These are phyloP conservation scores for Rhizophagus sp. DNA, from an alignment of 192 early-diverging fungal genomes.

Conservation along the genomic window DNA sequence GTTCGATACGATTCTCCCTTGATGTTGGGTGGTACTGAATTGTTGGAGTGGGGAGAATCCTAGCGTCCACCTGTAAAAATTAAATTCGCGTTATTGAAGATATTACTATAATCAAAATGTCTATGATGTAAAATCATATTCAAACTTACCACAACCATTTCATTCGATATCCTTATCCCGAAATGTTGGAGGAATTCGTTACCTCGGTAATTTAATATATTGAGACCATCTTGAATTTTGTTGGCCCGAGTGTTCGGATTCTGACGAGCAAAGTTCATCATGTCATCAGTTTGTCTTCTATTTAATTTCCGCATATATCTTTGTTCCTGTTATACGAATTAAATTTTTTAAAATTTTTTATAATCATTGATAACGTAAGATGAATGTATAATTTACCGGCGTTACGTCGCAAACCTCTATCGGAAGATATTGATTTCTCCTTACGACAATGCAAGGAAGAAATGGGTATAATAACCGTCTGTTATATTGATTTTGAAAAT, in stretches of 20 bases:
- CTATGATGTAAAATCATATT: neutral
- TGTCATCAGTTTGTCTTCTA: conserved; percentile 85
- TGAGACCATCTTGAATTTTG: conserved; percentile 76
- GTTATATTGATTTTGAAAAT: conserved; percentile 58
- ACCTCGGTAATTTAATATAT: conserved; percentile 60
- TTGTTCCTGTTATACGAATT: conserved; percentile 61
- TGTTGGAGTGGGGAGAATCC: conserved; percentile 77
- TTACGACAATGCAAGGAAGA: conserved; percentile 79
- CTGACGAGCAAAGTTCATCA: conserved; percentile 92
- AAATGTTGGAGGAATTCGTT: conserved; percentile 78
- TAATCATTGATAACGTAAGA: neutral
- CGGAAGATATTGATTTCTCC: conserved; percentile 71
- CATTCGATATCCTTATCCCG: conserved; percentile 63
- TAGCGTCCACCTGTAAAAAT: conserved; percentile 39
- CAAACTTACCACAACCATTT: conserved; percentile 60
- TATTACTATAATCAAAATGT: conserved; percentile 32
- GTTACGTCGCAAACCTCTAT: conserved; percentile 89
- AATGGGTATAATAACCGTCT: conserved; percentile 48
- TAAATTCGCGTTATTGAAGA: too few relatives aligned
- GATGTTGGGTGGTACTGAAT: conserved; percentile 61
- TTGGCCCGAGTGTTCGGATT: conserved; percentile 78
- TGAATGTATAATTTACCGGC: conserved; percentile 17
- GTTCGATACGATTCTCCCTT: conserved; percentile 47
- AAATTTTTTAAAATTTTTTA: neutral
- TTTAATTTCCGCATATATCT: conserved; percentile 79